These are phyloP conservation scores for Fraxinus ornus DNA, from an alignment of 305 asterid genomes.

Conservation along the genomic window DNA sequence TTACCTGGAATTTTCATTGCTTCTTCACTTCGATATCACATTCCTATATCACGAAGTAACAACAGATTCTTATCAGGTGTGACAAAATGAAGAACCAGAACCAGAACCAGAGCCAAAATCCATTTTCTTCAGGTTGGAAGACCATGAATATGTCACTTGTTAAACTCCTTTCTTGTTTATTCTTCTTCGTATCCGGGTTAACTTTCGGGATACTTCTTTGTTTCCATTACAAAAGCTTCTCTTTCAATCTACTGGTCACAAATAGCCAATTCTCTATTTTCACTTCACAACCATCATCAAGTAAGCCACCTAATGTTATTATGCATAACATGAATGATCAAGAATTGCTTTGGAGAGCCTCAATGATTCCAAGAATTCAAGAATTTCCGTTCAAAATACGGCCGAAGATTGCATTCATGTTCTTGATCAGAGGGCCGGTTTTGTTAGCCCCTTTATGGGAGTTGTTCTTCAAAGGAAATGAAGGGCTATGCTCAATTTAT, in stretches of 20 bases:
- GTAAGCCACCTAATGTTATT: conserved; percentile 19
- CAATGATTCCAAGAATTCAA: conserved; percentile 55
- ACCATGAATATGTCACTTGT: conserved; percentile 30
- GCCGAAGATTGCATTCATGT: conserved; percentile 86
- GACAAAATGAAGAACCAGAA: background rate
- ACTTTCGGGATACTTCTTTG: conserved; percentile 56
- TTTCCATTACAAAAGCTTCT: conserved; percentile 50
- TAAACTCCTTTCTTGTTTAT: conserved; percentile 39
- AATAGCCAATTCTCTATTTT: conserved; percentile 47
- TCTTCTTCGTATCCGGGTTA: conserved; percentile 61
- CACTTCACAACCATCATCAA: conserved; percentile 29
- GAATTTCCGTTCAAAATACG: conserved; percentile 45
- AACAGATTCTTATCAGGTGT: background rate
- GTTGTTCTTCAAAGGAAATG: conserved; percentile 63
- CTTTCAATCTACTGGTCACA: conserved; percentile 54
- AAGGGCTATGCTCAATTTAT: conserved; percentile 61
- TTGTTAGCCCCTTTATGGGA: conserved; percentile 79
- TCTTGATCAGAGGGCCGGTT: conserved; percentile 61
- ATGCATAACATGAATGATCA: conserved; percentile 59
- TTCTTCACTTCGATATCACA: background rate
- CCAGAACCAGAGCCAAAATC: background rate
- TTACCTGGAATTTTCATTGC: background rate
- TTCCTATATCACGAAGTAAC: background rate
- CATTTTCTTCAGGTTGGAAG: background rate
- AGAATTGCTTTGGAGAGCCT: conserved; percentile 71